phyloP scores from a whole-genome alignment of 2,329 filamentous ascomycete genomes.

The Fusarium protoensiforme region DNA sequence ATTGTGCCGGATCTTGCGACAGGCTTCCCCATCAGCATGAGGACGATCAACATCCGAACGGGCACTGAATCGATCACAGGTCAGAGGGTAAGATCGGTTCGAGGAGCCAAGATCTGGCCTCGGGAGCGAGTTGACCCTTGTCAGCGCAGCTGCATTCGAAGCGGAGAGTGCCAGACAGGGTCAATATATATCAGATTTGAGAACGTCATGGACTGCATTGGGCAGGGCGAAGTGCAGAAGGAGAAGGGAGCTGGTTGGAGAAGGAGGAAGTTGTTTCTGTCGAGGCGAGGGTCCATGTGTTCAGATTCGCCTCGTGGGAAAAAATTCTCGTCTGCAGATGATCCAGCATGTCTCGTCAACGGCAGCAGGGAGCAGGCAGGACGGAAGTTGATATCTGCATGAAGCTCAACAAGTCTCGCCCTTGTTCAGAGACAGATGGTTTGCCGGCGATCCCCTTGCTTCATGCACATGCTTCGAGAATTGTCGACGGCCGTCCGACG shows the following conservation, averaged over 20 bases:
- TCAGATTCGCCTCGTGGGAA: not conserved
- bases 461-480: constrained; percentile 21
- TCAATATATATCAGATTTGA: constrained; percentile 1
- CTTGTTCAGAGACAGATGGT: constrained; percentile 2
- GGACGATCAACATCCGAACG: not conserved
- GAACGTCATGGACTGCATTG: not conserved
- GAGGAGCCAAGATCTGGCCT: constrained; percentile 13
- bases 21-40: not conserved
- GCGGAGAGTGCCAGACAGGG: not conserved
- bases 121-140: constrained; percentile 2
- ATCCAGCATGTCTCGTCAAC: not conserved
- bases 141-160: constrained; percentile 13
- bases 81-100: constrained; percentile 18
- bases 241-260: not conserved
- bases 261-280: not conserved
- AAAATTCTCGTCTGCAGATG: not conserved
- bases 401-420: constrained; percentile 20
- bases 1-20: constrained; percentile 24
- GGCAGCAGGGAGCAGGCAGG: not conserved
- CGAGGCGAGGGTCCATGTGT: not conserved
- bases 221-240: not conserved
- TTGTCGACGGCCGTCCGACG: not conserved
- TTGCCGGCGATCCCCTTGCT: constrained; percentile 23
- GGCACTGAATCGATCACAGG: not conserved
- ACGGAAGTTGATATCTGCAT: not conserved